Percentiles rank a stretch among this genome's conserved stretches.
Conservation (phyloP, 495 filamentous ascomycete genomes). For the Cercophora sp. region DNA sequence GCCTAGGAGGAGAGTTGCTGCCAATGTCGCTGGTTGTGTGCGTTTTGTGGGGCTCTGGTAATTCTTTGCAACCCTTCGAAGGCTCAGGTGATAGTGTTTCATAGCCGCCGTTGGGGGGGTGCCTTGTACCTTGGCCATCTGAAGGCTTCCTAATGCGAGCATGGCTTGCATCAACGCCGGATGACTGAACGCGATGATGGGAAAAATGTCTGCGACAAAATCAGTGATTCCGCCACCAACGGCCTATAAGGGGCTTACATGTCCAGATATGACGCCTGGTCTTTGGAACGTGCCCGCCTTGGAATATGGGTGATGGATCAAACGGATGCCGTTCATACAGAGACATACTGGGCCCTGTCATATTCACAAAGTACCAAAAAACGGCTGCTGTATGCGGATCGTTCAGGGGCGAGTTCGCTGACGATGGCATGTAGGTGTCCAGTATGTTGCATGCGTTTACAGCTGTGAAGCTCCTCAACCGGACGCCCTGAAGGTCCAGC, state of each 20-base stretch:
- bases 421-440: conserved; percentile 69
- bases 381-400: conserved; percentile 79
- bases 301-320: conserved; percentile 70
- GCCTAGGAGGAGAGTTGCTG: conserved; percentile 80
- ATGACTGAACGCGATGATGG: conserved; percentile 77
- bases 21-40: conserved; percentile 75
- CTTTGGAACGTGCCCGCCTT: conserved; percentile 57
- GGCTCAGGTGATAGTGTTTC: conserved; percentile 86
- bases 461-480: conserved; percentile 41
- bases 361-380: conserved; percentile 89
- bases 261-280: conserved; percentile 81
- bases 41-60: conserved; percentile 68
- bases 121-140: conserved; percentile 79
- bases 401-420: conserved; percentile 72
- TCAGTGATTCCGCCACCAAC: not conserved
- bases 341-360: conserved; percentile 82
- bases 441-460: conserved; percentile 57
- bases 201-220: conserved; percentile 60
- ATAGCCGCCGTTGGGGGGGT: conserved; percentile 71
- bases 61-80: conserved; percentile 70
- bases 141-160: conserved; percentile 80
- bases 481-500: conserved; percentile 32
- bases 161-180: conserved; percentile 87
- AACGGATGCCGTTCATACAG: conserved; percentile 81
- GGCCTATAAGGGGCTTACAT: conserved; percentile 32